Evolutionary conservation across 179 eudicot species (phyloP).

Genomic region (Nepenthes alata): DNA sequence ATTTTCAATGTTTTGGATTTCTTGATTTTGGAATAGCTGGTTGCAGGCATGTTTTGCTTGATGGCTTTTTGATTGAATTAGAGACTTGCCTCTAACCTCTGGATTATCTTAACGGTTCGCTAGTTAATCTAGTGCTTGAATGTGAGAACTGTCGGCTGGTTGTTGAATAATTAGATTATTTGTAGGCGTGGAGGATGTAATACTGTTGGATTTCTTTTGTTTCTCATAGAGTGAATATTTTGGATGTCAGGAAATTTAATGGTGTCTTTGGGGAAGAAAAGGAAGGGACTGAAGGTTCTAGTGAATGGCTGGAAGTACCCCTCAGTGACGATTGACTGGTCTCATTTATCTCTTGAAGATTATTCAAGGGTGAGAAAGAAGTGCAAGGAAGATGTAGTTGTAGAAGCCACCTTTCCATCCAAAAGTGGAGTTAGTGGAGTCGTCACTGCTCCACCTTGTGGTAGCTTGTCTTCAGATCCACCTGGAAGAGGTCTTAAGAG

Average conservation of each 20-base stretch:
- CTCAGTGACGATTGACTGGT: constrained; percentile 14
- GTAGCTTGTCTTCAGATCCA: constrained; percentile 35
- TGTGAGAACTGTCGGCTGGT: background rate
- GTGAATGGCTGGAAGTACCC: constrained; percentile 13
- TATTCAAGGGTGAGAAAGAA: constrained; percentile 59
- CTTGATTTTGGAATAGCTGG: background rate
- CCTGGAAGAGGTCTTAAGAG: constrained; percentile 72
- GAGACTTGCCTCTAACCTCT: too few relatives aligned
- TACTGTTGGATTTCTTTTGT: background rate
- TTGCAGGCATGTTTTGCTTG: too few relatives aligned
- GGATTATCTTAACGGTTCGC: background rate
- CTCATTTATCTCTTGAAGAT: constrained; percentile 67
- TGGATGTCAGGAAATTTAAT: constrained; percentile 13
- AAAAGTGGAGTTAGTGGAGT: constrained; percentile 49
- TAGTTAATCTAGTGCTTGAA: background rate
- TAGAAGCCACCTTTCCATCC: constrained; percentile 24
- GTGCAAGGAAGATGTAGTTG: constrained; percentile 46
- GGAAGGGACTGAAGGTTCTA: constrained; percentile 43
- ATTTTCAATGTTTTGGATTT: background rate
- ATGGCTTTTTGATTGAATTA: too few relatives aligned
- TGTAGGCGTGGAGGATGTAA: background rate
- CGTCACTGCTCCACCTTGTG: constrained; percentile 74
- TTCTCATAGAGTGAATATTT: background rate
- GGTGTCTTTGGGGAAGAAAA: constrained; percentile 52
- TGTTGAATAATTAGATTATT: background rate